Conservation (phyloP, 2,329 filamentous ascomycete species). For the Pseudogymnoascus sp. region DNA sequence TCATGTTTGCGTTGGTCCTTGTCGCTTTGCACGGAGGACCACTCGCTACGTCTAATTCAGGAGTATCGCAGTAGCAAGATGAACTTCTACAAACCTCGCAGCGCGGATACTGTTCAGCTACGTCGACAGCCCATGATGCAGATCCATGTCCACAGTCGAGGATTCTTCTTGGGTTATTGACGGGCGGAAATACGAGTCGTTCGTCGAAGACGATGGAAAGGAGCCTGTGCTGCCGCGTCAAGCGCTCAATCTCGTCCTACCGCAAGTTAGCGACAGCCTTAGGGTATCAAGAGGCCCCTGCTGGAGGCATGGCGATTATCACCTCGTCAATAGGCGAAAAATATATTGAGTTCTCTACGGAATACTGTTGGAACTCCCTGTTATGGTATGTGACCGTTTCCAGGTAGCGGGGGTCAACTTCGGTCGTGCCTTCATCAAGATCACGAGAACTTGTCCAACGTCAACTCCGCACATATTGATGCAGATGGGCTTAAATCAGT, state of each 20-base stretch:
- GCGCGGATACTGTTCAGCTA: constrained; percentile 54
- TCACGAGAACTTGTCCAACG: constrained; percentile 28
- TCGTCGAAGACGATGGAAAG: constrained; percentile 58
- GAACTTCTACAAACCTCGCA: constrained; percentile 47
- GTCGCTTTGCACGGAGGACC: not conserved
- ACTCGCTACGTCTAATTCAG: not conserved
- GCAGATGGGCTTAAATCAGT: not conserved
- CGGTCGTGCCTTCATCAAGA: constrained; percentile 38
- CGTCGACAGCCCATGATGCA: constrained; percentile 63
- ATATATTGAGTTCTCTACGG: constrained; percentile 56
- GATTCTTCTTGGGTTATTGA: constrained; percentile 48
- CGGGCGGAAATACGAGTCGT: constrained; percentile 62
- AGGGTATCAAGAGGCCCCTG: not conserved
- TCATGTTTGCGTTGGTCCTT: not conserved
- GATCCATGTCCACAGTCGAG: constrained; percentile 68
- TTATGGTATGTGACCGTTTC: constrained; percentile 54
- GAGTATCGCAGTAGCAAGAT: not conserved
- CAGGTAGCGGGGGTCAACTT: constrained; percentile 50
- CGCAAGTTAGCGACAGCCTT: constrained; percentile 10
- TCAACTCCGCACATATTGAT: constrained; percentile 13
- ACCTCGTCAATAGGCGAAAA: constrained; percentile 68
- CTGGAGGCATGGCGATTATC: constrained; percentile 22
- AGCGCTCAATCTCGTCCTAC: constrained; percentile 60
- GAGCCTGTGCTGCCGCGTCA: constrained; percentile 55
- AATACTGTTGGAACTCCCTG: constrained; percentile 59